Percentiles rank a stretch among this genome's conserved stretches.
Evolutionary conservation across 495 filamentous ascomycete species (phyloP).

Genomic region (Penicillium coffeae): DNA sequence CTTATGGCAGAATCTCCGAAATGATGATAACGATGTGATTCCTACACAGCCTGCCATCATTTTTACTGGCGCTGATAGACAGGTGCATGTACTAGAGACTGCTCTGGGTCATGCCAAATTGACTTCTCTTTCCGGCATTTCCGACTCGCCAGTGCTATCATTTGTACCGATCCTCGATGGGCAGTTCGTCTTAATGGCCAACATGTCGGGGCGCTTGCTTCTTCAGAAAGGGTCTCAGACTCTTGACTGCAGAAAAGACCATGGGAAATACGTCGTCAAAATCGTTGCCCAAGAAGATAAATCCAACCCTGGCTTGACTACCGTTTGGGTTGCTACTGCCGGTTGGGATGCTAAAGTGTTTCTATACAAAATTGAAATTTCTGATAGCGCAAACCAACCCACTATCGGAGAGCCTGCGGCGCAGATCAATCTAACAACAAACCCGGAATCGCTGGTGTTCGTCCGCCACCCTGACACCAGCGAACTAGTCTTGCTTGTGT

Average conservation of each 20-base stretch:
- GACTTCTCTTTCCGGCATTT: conserved; percentile 36
- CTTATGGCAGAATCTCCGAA: conserved; percentile 23
- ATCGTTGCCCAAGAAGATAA: conserved; percentile 38
- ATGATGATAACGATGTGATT: conserved; percentile 10
- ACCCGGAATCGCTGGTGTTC: conserved; percentile 61
- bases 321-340: conserved; percentile 55
- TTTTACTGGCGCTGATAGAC: conserved; percentile 51
- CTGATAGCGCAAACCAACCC: conserved; percentile 4
- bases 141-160: conserved; percentile 59
- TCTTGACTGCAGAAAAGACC: conserved; percentile 51
- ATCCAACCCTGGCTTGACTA: neutral
- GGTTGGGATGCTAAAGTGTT: conserved; percentile 62
- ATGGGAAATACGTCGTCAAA: conserved; percentile 61
- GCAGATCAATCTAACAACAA: conserved; percentile 47
- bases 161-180: conserved; percentile 32
- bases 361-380: conserved; percentile 42
- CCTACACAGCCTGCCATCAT: conserved; percentile 30
- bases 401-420: conserved; percentile 42
- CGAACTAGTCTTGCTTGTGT: conserved; percentile 48
- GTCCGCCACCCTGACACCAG: conserved; percentile 43
- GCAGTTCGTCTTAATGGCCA: conserved; percentile 42
- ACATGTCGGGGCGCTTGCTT: conserved; percentile 63
- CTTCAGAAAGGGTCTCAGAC: conserved; percentile 35
- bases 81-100: conserved; percentile 44
- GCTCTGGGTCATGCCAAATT: conserved; percentile 18